phyloP scores from a whole-genome alignment of 352 stramenopile species.

The Globisporangium paroecandrum region DNA sequence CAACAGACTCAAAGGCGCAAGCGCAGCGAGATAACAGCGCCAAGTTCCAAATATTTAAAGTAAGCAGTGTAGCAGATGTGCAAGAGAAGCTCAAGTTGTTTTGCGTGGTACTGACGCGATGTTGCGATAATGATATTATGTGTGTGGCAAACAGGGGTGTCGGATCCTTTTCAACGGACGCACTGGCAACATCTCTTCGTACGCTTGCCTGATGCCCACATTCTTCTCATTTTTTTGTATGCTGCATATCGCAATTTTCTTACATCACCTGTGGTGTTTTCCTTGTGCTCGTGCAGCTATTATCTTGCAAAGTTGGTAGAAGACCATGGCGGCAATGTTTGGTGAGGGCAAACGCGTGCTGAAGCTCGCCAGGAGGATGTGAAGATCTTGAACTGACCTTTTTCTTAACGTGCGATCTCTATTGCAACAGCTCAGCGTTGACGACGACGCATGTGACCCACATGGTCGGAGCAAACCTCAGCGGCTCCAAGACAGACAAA shows the following conservation, averaged over 20 bases:
- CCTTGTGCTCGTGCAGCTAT: constrained; percentile 37
- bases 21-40: neutral
- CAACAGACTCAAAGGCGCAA: neutral
- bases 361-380: neutral
- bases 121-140: neutral
- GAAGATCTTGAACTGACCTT: too few species aligned
- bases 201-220: neutral
- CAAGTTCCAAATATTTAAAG: constrained; percentile 6
- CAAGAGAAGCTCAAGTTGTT: neutral
- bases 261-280: neutral
- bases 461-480: constrained; percentile 80
- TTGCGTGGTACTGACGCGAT: neutral
- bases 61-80: neutral
- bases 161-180: constrained; percentile 78
- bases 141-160: constrained; percentile 44
- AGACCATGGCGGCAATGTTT: constrained; percentile 68
- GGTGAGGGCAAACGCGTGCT: constrained; percentile 25
- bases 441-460: constrained; percentile 63
- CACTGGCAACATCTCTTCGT: constrained; percentile 82
- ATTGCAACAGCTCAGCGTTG: constrained; percentile 29
- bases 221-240: neutral
- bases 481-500: constrained; percentile 69
- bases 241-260: neutral
- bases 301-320: constrained; percentile 78
- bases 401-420: neutral